Percentiles rank a stretch among this genome's conserved stretches.
Conservation (phyloP, 1,284 basidiomycete species). For the Lentinus polychrous region DNA sequence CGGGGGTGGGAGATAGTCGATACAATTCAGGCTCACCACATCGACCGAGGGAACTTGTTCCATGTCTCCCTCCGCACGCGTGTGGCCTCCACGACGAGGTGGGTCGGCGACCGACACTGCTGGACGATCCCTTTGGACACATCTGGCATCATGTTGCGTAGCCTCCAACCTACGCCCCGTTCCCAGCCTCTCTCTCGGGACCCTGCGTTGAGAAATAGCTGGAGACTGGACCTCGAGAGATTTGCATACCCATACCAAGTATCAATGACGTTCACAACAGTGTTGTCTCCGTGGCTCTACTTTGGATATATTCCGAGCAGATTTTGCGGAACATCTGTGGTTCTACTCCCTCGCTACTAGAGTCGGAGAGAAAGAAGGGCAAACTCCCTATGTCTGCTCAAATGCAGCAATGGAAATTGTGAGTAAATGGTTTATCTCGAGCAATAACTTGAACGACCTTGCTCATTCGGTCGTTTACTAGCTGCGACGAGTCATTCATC, state of each 20-base stretch:
- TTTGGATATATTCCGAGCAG: not conserved
- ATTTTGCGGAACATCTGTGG: not conserved
- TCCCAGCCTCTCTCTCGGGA: not conserved
- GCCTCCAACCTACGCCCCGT: not conserved
- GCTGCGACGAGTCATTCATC: too few species aligned
- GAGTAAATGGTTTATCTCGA: too few species aligned
- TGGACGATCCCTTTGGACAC: conserved; percentile 3
- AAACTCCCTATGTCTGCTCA: too few species aligned
- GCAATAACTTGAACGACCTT: too few species aligned
- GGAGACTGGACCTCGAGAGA: not conserved
- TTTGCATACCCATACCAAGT: not conserved
- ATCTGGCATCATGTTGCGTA: not conserved
- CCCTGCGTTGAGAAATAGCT: not conserved
- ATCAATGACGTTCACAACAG: not conserved
- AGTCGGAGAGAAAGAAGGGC: too few species aligned
- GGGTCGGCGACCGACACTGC: not conserved
- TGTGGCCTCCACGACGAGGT: not conserved
- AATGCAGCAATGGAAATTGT: too few species aligned
- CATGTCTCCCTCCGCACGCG: not conserved
- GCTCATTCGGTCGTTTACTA: too few species aligned
- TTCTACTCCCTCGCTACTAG: not conserved
- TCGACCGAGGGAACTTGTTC: not conserved
- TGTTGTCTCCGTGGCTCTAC: not conserved
- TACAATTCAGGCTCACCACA: not conserved
- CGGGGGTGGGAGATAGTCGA: not conserved